These are phyloP conservation scores for Suillus tomentosus DNA, from an alignment of 768 basidiomycete genomes.

Conservation along the genomic window DNA sequence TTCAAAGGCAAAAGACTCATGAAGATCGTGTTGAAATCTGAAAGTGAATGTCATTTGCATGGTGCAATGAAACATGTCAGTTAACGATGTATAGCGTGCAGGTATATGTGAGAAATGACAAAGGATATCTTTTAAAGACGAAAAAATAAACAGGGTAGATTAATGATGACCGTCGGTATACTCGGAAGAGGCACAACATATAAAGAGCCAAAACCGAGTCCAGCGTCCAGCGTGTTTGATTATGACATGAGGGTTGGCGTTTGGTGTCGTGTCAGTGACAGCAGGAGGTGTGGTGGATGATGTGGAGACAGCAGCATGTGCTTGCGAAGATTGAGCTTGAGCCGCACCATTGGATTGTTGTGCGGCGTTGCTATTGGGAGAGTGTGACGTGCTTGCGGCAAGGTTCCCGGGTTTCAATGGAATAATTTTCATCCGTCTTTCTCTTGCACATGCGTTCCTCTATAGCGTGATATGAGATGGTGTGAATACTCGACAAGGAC, in stretches of 20 bases:
- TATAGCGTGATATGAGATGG: neutral
- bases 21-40: no score
- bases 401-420: neutral
- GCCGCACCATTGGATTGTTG: neutral
- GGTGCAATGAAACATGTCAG: no score
- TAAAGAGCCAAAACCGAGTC: neutral
- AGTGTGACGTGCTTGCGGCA: neutral
- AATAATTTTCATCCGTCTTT: neutral
- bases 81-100: no score
- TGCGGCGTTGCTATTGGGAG: neutral
- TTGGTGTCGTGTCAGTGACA: no score
- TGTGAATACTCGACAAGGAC: no score
- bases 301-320: neutral
- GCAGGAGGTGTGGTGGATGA: neutral
- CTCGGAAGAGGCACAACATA: neutral
- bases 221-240: neutral
- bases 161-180: no score
- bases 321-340: neutral
- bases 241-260: neutral
- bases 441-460: neutral
- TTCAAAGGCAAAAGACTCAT: no score
- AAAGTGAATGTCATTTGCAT: no score
- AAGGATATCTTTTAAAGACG: no score
- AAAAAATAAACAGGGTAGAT: no score
- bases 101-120: no score